Conservation (phyloP, 148 eudicot species). For the Chenopodium quinoa region DNA sequence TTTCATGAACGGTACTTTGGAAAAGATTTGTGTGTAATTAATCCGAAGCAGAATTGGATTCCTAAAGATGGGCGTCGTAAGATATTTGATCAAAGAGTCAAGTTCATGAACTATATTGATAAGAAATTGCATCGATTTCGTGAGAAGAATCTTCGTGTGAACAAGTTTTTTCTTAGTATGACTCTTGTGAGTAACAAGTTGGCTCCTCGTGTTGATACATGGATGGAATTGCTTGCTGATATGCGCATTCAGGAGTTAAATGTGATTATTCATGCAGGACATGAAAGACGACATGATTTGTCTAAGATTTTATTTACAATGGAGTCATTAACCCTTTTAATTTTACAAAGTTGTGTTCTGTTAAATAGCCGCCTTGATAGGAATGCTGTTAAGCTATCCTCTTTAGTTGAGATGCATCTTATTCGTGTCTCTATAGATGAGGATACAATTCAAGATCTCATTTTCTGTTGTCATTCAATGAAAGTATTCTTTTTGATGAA, state of each 20-base stretch:
- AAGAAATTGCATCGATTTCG: slow-evolving; percentile 9
- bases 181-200: slow-evolving; percentile 25
- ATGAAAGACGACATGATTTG: slow-evolving; percentile 13
- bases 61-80: slow-evolving; percentile 20
- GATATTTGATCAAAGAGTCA: slow-evolving; percentile 16
- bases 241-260: slow-evolving; percentile 21
- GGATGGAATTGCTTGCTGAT: slow-evolving; percentile 24
- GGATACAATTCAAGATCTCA: slow-evolving; percentile 11
- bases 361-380: not conserved
- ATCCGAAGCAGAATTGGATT: slow-evolving; percentile 24
- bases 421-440: slow-evolving; percentile 14
- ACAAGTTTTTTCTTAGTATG: slow-evolving; percentile 21
- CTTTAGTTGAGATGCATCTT: slow-evolving; percentile 24
- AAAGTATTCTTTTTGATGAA: slow-evolving; percentile 20
- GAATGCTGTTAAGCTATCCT: slow-evolving; percentile 10
- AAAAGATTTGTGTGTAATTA: slow-evolving; percentile 17
- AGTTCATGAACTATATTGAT: slow-evolving; percentile 26
- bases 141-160: slow-evolving; percentile 16
- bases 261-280: slow-evolving; percentile 13
- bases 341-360: slow-evolving; percentile 10
- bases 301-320: slow-evolving; percentile 16
- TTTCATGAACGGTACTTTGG: slow-evolving; percentile 22
- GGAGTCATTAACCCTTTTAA: slow-evolving; percentile 16
- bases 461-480: slow-evolving; percentile 14
- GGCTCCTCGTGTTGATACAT: slow-evolving; percentile 23